Base-by-base conservation (phyloP, 108 stramenopile species). In the Epithemia pelagica region DNA sequence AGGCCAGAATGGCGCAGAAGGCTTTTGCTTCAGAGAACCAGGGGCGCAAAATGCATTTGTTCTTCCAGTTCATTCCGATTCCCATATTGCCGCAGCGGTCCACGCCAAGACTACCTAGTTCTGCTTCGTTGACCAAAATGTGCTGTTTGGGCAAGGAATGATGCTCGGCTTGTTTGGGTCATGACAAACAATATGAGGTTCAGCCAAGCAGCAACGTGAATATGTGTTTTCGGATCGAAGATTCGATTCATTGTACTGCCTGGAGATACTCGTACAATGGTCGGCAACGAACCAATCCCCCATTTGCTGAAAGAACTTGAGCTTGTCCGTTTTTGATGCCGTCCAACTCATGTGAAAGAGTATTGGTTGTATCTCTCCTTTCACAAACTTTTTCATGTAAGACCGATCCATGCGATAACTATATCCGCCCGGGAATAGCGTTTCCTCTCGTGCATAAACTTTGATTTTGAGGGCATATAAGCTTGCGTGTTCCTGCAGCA, bases 281-380 rank as follows among this genome's bases (percentile, higher is more conserved):
- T 71, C 75, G 15, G 67, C 23, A 29, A 81, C 23, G 54, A 82
- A 86, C 86, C 86, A 91, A 32, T 83, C 62, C 20, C 70, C 71
- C 72, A 84, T 68, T 69, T 86, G 81, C 54, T 78, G 61, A 19
- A 88, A 74, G 68, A 71, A 83, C 18, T 56, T 52, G n/a, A 80
- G 65, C 62, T 91, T 91, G 62, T 88, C 78, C 33, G 62, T 76
- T 59, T 85, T 87, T 68, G 79, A 82, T 2, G 59, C 56, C 54
- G 85, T 87, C 89, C 89, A 90, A 54, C 77, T 66, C 78, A 79
- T 79, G 46, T 84, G 82, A 61, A 84, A 79, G 21, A 84, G 72
- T 46, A 61, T 63, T 24, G 63, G 66, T 55, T 77, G 64, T 19
- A 58, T 27, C 7, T 27, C 26, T n/a, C 21, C 21, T 23, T 23